Conservation (phyloP, 2,329 filamentous ascomycete species). For the Mariannaea sp. region DNA sequence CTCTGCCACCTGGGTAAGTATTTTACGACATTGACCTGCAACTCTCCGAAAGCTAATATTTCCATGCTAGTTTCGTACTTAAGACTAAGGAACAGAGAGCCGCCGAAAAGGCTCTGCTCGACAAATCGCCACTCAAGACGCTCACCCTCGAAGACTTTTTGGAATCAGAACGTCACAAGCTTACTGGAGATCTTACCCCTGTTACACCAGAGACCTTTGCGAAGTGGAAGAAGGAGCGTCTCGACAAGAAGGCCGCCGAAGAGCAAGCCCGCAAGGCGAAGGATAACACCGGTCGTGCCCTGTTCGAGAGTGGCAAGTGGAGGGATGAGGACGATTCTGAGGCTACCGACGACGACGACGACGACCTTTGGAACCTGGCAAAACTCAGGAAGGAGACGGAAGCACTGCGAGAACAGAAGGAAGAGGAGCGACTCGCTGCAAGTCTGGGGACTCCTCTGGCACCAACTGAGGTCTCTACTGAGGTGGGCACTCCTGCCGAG, state of each 20-base stretch:
- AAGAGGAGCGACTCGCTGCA: constrained; percentile 68
- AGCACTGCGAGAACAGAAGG: constrained; percentile 71
- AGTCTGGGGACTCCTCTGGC: constrained; percentile 36
- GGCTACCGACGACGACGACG: constrained; percentile 64
- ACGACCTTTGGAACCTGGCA: constrained; percentile 80
- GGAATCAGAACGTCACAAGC: constrained; percentile 93
- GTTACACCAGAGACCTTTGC: constrained; percentile 92
- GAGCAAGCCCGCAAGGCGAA: constrained; percentile 88
- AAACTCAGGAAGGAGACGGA: constrained; percentile 86
- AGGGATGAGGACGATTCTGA: constrained; percentile 67
- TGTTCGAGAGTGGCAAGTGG: constrained; percentile 98
- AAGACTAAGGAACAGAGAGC: constrained; percentile 98
- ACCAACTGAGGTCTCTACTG: constrained; percentile 22
- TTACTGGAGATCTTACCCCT: constrained; percentile 88
- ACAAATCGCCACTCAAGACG: constrained; percentile 93
- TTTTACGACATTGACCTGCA: not conserved
- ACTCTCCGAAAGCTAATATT: constrained; percentile 31
- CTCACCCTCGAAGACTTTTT: constrained; percentile 97
- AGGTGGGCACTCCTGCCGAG: constrained; percentile 25
- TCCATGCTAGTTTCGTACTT: constrained; percentile 74
- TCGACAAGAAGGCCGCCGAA: constrained; percentile 95
- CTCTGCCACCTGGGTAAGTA: constrained; percentile 87
- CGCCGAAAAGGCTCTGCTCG: constrained; percentile 92
- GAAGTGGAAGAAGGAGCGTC: constrained; percentile 93
- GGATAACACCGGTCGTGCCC: constrained; percentile 90